These are phyloP conservation scores for Aspergillus carlsbadensis DNA, from an alignment of 495 filamentous ascomycete species.

Conservation along the genomic window DNA sequence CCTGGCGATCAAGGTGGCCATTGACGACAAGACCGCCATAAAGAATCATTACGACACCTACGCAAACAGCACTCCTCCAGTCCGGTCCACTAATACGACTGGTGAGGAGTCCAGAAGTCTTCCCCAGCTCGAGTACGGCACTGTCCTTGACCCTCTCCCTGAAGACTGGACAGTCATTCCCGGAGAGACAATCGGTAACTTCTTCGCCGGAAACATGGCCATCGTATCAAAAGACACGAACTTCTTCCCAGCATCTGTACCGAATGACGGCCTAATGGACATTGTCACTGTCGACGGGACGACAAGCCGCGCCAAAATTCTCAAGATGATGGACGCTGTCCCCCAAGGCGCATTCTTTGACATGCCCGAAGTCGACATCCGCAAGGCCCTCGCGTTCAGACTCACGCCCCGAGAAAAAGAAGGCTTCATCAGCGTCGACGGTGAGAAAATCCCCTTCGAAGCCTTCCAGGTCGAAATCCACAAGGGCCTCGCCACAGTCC, in stretches of 20 bases:
- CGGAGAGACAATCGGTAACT: conserved; percentile 79
- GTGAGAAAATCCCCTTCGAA: conserved; percentile 80
- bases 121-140: conserved; percentile 75
- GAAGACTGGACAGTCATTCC: conserved; percentile 70
- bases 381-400: conserved; percentile 79
- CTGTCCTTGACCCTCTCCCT: conserved; percentile 72
- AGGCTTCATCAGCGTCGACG: conserved; percentile 93
- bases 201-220: conserved; percentile 94
- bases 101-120: conserved; percentile 50
- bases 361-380: conserved; percentile 70
- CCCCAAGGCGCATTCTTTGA: conserved; percentile 75
- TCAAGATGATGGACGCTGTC: conserved; percentile 67
- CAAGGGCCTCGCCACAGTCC: conserved; percentile 76
- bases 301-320: conserved; percentile 58
- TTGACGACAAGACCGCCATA: conserved; percentile 73
- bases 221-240: conserved; percentile 83
- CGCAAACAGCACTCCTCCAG: conserved; percentile 30
- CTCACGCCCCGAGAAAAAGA: conserved; percentile 68
- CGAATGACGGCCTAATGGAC: conserved; percentile 84
- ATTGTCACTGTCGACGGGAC: conserved; percentile 77
- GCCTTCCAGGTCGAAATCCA: conserved; percentile 91
- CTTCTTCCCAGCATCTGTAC: conserved; percentile 85
- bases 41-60: conserved; percentile 67
- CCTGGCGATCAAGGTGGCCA: conserved; percentile 76
- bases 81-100: conserved; percentile 23